Percentiles rank a stretch among this genome's conserved stretches.
phyloP scores from a whole-genome alignment of 495 filamentous ascomycete species.

The Daldinia grandis region DNA sequence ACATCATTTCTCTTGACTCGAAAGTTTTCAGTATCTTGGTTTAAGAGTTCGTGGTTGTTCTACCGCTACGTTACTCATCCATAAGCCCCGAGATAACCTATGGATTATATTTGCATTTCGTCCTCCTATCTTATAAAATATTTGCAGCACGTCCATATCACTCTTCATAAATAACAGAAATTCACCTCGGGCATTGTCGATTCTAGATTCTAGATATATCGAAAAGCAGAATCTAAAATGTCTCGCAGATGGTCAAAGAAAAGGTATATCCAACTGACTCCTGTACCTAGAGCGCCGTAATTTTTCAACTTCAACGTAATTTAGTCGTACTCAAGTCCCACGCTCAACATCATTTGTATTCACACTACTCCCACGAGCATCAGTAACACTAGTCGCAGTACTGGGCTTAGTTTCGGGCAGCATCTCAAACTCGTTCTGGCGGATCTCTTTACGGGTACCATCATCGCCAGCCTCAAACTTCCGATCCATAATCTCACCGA shows the following conservation, averaged over 20 bases:
- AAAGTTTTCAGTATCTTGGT: background rate
- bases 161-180: background rate
- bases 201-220: background rate
- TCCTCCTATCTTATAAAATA: background rate
- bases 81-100: background rate
- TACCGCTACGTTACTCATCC: background rate
- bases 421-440: slow-evolving; percentile 19
- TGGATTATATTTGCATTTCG: background rate
- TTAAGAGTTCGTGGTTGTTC: background rate
- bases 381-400: slow-evolving; percentile 13
- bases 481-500: slow-evolving; percentile 41
- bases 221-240: background rate
- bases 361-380: background rate
- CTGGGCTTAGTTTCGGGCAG: slow-evolving; percentile 19
- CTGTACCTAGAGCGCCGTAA: background rate
- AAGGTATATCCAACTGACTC: background rate
- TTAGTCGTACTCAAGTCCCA: background rate
- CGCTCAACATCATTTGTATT: slow-evolving; percentile 23
- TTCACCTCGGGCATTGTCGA: background rate
- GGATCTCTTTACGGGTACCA: background rate
- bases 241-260: background rate
- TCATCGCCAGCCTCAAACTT: slow-evolving; percentile 2
- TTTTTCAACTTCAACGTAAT: background rate
- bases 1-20: background rate
- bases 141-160: background rate